Conservation (phyloP, 1,139 yeast species). For the Suhomyces panamericanus region DNA sequence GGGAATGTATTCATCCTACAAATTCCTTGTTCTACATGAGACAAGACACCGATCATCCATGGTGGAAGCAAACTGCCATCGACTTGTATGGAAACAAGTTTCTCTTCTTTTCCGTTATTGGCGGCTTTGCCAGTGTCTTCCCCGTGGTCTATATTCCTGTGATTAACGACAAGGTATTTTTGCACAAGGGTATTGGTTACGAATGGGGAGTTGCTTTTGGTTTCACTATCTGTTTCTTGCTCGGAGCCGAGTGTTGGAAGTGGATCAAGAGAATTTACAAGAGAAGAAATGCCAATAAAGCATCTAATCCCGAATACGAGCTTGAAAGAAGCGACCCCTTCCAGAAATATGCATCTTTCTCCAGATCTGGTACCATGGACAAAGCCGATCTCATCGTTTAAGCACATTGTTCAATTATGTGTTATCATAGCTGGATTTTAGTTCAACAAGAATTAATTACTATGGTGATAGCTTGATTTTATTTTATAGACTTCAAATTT, state of each 20-base stretch:
- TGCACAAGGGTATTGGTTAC: slow-evolving; percentile 27
- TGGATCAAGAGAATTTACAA: slow-evolving; percentile 25
- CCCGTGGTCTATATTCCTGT: slow-evolving; percentile 33
- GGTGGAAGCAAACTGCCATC: slow-evolving; percentile 28
- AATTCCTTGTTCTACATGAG: slow-evolving; percentile 29
- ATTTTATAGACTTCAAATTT: not conserved
- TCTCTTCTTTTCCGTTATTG: slow-evolving; percentile 28
- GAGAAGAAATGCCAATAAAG: slow-evolving; percentile 19
- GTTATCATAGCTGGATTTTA: not conserved
- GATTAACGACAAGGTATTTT: slow-evolving; percentile 29
- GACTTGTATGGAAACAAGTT: slow-evolving; percentile 29
- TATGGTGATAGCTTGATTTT: not conserved
- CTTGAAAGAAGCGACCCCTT: slow-evolving; percentile 31
- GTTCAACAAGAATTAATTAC: not conserved
- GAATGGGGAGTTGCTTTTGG: slow-evolving; percentile 32
- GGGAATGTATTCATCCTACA: slow-evolving; percentile 30
- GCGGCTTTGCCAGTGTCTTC: slow-evolving; percentile 27
- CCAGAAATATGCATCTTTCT: slow-evolving; percentile 28
- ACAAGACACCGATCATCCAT: slow-evolving; percentile 26
- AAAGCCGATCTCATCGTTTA: slow-evolving; percentile 5
- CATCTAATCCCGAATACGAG: slow-evolving; percentile 28
- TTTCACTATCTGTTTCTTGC: slow-evolving; percentile 22
- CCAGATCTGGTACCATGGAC: slow-evolving; percentile 26
- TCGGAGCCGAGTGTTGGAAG: slow-evolving; percentile 29
- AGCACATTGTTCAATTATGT: not conserved